A percentile compares a stretch with the other conserved stretches of the same genome.
These are phyloP conservation scores for Cercospora sp. DNA, from an alignment of 2,329 filamentous ascomycete genomes.

Conservation along the genomic window DNA sequence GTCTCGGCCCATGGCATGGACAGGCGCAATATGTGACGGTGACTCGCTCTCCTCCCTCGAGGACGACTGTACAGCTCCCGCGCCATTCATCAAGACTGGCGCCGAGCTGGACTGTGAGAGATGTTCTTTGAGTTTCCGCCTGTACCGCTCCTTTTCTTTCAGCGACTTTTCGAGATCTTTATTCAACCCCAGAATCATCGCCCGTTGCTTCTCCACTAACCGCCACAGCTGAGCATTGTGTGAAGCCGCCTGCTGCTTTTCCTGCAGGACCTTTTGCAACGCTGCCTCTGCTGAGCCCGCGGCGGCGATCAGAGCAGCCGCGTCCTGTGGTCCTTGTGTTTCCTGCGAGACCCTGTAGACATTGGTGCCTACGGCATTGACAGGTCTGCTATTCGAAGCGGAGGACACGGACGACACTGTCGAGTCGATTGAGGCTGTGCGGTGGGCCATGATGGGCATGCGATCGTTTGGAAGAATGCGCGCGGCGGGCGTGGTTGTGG, in stretches of 20 bases:
- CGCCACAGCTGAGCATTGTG: conserved; percentile 95
- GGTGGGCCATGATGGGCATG: conserved; percentile 38
- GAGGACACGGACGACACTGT: conserved; percentile 67
- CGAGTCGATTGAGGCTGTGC: conserved; percentile 89
- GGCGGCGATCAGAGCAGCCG: conserved; percentile 74
- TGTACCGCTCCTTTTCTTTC: conserved; percentile 93
- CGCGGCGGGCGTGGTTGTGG: conserved; percentile 8
- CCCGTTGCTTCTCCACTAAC: conserved; percentile 90
- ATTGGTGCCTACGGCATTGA: conserved; percentile 24
- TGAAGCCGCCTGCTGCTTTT: conserved; percentile 83
- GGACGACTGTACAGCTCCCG: conserved; percentile 20
- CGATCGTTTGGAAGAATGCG: conserved; percentile 9
- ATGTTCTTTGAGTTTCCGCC: conserved; percentile 82
- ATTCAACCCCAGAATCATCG: conserved; percentile 90
- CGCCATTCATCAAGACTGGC: conserved; percentile 29
- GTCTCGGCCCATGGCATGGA: conserved; percentile 25
- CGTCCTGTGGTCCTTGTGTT: conserved; percentile 67
- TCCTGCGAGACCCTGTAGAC: conserved; percentile 55
- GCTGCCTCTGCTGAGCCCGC: conserved; percentile 88
- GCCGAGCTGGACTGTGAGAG: conserved; percentile 48
- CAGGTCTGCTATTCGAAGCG: conserved; percentile 35
- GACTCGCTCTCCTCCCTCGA: conserved; percentile 35
- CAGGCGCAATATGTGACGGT: conserved; percentile 22
- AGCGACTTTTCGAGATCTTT: conserved; percentile 88
- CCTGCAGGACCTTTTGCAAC: conserved; percentile 82